A percentile compares a stretch with the other conserved stretches of the same genome.
Evolutionary conservation across 345 rosid genomes (phyloP).

Genomic region (Citrus mangshanensis): DNA sequence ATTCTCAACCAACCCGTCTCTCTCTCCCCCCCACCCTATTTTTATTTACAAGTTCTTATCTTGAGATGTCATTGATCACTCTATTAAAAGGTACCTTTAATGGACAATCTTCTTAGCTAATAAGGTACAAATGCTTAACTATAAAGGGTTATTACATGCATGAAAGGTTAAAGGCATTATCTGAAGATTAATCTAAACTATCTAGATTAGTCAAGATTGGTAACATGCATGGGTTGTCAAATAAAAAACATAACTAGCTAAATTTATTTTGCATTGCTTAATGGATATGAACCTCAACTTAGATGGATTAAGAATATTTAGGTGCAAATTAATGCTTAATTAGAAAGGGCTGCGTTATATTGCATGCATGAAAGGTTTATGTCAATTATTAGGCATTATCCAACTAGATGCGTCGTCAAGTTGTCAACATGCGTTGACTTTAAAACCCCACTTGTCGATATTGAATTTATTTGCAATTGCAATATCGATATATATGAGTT

Average conservation of each 20-base stretch:
- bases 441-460: no score
- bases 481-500: no score
- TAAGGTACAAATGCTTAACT: neutral
- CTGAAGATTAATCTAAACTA: neutral
- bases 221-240: neutral
- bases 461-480: no score
- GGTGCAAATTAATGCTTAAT: no score
- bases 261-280: neutral
- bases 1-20: slow-evolving; percentile 29
- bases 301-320: neutral
- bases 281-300: neutral
- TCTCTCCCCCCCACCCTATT: neutral
- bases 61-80: neutral
- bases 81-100: no score
- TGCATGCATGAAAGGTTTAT: no score
- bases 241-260: neutral
- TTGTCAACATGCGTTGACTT: no score
- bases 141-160: neutral
- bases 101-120: no score
- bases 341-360: no score
- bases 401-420: no score
- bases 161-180: neutral
- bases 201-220: neutral
- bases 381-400: no score
- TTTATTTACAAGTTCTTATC: neutral